A percentile compares a stretch with the other conserved stretches of the same genome.
These are phyloP conservation scores for Porphyrellus cyaneotinctus DNA, from an alignment of 768 basidiomycete genomes.

Conservation along the genomic window DNA sequence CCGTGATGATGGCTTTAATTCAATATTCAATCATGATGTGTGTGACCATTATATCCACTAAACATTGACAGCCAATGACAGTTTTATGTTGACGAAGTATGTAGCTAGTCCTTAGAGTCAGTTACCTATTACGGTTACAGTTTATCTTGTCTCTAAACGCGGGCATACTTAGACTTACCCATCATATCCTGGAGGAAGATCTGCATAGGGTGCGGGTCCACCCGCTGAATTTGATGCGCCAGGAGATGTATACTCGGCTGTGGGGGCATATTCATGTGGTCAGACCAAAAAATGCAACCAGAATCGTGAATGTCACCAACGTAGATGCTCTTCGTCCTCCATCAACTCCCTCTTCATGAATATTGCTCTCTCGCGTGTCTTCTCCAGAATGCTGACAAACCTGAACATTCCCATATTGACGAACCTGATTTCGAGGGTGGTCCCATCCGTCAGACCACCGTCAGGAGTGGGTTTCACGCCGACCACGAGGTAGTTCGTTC, in stretches of 20 bases:
- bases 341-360: constrained; percentile 63
- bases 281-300: background rate
- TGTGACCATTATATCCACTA: no score
- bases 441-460: constrained; percentile 65
- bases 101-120: no score
- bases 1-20: no score
- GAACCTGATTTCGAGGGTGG: constrained; percentile 63
- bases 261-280: background rate
- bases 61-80: no score
- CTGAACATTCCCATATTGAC: constrained; percentile 66
- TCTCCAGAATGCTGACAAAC: constrained; percentile 70
- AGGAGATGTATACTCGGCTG: constrained; percentile 31
- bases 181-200: constrained; percentile 31
- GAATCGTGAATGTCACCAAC: constrained; percentile 19
- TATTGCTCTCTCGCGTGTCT: constrained; percentile 69
- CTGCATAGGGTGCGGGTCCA: constrained; percentile 17
- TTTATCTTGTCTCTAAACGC: background rate
- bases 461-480: constrained; percentile 62
- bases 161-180: constrained; percentile 9
- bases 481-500: constrained; percentile 61
- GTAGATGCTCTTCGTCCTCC: constrained; percentile 32
- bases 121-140: background rate
- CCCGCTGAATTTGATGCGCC: constrained; percentile 12
- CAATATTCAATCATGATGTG: no score
- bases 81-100: no score